A percentile compares a stretch with the other conserved stretches of the same genome.
These are phyloP conservation scores for Chaetomium strumarium DNA, from an alignment of 2,329 filamentous ascomycete genomes.

Conservation along the genomic window DNA sequence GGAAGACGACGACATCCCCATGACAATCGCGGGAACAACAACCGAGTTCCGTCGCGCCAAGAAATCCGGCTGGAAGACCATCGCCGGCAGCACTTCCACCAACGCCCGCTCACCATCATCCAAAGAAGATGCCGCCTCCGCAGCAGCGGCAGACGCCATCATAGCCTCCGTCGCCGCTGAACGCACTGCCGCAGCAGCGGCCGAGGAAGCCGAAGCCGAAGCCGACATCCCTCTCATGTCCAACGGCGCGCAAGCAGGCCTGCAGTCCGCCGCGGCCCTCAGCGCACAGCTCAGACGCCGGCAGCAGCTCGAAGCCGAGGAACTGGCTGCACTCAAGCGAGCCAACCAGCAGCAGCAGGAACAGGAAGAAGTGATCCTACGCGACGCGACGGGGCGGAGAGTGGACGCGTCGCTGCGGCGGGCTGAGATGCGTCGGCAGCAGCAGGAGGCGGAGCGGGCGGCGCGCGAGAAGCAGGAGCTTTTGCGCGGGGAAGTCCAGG, in stretches of 20 bases:
- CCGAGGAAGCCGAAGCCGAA: slow-evolving; percentile 40
- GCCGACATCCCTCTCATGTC: slow-evolving; percentile 58
- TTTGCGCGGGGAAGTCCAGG: slow-evolving; percentile 80
- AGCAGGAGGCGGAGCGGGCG: slow-evolving; percentile 62
- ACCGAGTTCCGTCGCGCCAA: slow-evolving; percentile 68
- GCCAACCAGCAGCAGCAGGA: slow-evolving; percentile 17
- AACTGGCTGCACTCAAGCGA: slow-evolving; percentile 25
- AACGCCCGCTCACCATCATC: slow-evolving; percentile 23
- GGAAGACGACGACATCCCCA: slow-evolving; percentile 41
- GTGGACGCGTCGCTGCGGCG: slow-evolving; percentile 90
- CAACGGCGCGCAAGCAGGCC: slow-evolving; percentile 77
- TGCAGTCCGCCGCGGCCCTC: slow-evolving; percentile 79
- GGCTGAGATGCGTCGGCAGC: slow-evolving; percentile 68
- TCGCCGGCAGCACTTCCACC: slow-evolving; percentile 44
- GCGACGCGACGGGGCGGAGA: slow-evolving; percentile 88
- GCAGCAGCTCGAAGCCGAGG: slow-evolving; percentile 28
- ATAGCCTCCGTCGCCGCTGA: slow-evolving; percentile 68
- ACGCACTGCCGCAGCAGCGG: slow-evolving; percentile 44
- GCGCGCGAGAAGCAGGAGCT: slow-evolving; percentile 62
- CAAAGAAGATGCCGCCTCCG: slow-evolving; percentile 30
- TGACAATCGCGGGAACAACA: slow-evolving; percentile 45
- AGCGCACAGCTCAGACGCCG: slow-evolving; percentile 61
- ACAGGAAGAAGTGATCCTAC: slow-evolving; percentile 66
- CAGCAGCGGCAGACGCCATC: slow-evolving; percentile 71
- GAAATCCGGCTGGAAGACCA: slow-evolving; percentile 72